Percentiles rank a stretch among this genome's conserved stretches.
Conservation (phyloP, 805 yeast genomes). For the Starmerella bombi region DNA sequence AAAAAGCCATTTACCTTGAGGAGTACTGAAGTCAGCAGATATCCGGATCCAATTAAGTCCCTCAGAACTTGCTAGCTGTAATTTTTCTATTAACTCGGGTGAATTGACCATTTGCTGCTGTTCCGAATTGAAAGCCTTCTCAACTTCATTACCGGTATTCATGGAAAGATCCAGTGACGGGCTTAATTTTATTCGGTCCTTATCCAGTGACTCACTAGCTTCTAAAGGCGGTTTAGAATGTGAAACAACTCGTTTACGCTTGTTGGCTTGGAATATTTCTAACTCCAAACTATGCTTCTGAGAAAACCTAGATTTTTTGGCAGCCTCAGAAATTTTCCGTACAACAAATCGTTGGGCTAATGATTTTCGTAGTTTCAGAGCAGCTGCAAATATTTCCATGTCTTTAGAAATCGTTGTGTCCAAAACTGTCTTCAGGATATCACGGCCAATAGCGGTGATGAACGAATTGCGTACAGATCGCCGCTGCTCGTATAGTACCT, state of each 20-base stretch:
- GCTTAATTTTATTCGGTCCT: background rate
- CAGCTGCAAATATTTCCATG: background rate
- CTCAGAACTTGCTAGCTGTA: background rate
- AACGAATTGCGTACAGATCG: slow-evolving; percentile 1
- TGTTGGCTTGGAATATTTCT: background rate
- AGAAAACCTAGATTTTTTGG: too few species aligned
- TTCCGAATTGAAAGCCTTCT: background rate
- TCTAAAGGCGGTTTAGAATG: background rate
- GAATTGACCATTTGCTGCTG: background rate
- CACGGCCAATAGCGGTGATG: background rate
- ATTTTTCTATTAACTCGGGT: too few species aligned
- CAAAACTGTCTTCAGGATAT: background rate
- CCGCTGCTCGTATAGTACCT: slow-evolving; percentile 1
- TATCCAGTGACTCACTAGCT: background rate
- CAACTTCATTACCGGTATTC: background rate
- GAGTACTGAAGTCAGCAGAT: background rate
- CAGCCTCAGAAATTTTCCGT: too few species aligned
- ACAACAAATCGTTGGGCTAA: too few species aligned
- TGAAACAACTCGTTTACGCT: background rate
- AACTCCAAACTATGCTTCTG: background rate
- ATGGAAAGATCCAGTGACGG: background rate
- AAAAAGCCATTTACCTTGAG: background rate
- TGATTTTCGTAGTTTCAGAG: too few species aligned
- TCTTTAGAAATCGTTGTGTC: background rate
- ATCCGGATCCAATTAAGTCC: background rate